Evolutionary conservation across 108 stramenopile species (phyloP), one percentile per base, ranked within the genome.

Genomic region (Epithemia pelagica): DNA sequence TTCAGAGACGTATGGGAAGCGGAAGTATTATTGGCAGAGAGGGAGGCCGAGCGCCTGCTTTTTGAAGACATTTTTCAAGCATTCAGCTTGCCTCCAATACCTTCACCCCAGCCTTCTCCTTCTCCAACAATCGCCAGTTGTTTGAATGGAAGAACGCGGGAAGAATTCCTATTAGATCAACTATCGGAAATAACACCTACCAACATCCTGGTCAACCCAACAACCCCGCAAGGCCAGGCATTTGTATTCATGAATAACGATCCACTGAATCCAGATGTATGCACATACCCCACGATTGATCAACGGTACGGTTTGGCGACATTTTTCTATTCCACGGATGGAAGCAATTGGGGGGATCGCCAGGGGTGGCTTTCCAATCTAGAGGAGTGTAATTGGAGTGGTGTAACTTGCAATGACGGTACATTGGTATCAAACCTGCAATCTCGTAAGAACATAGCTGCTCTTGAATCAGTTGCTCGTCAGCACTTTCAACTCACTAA

Each of bases 151-250:
- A 72, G 63, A 15, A 62, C 61, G 0, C 28, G 30, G 28, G 71
- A 59, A 58, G 30, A 64, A 23, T 72, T 32, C 37, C 19, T 72
- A 33, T n/a, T 65, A 15, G 30, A 23, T 1, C 28, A 21, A 25
- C 26, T 72, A 8, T 29, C 32, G 3, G 3, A 26, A 51, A 51
- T 65, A 23, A 72, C 71, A 5, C 21, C 30, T 10, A 25, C 24
- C 1, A 30, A n/a, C 8, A 10, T 29, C 7, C 52, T 84, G 2
- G n/a, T 53, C 10, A 69, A 84, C 28, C 59, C 68, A 15, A 53
- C 68, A 18, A 77, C 83, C 0, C 76, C 74, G 20, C 83, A 84
- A 69, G 83, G 83, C 56, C 32, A 62, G 61, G 78, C 83, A 1
- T 73, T 75, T 54, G 28, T 56, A 18, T 79, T 76, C 70, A 32